These are phyloP conservation scores for Diplogelasinospora grovesii DNA, from an alignment of 495 filamentous ascomycete genomes.

Conservation along the genomic window DNA sequence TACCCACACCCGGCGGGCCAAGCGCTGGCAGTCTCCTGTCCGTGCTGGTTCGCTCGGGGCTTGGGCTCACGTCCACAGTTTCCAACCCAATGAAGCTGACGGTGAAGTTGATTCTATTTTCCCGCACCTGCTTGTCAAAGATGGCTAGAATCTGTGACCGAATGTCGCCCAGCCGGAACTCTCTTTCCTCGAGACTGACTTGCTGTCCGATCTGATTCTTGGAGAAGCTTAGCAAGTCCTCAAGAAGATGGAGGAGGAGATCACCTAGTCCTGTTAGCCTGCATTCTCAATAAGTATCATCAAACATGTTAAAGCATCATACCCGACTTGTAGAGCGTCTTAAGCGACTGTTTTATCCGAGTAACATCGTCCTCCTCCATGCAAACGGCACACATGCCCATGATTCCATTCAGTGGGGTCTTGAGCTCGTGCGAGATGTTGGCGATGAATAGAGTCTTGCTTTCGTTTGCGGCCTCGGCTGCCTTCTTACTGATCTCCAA, in stretches of 20 bases:
- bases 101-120: conserved; percentile 63
- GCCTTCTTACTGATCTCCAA: conserved; percentile 85
- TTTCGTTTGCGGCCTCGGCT: conserved; percentile 86
- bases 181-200: conserved; percentile 72
- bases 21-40: conserved; percentile 39
- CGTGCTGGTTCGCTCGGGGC: conserved; percentile 25
- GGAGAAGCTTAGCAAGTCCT: conserved; percentile 84
- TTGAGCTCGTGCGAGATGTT: conserved; percentile 95
- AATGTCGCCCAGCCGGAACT: conserved; percentile 75
- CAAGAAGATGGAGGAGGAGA: conserved; percentile 77
- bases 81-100: conserved; percentile 60
- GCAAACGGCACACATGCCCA: conserved; percentile 87
- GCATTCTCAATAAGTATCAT: neutral
- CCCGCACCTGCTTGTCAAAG: conserved; percentile 81
- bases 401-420: conserved; percentile 85
- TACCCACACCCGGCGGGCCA: conserved; percentile 54
- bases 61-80: conserved; percentile 24
- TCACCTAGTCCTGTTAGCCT: conserved; percentile 43
- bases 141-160: conserved; percentile 72
- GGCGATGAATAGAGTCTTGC: conserved; percentile 91
- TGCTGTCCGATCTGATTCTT: conserved; percentile 86
- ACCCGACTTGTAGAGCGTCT: conserved; percentile 80
- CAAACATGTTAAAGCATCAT: neutral
- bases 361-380: conserved; percentile 78
- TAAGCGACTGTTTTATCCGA: conserved; percentile 71